Evolutionary conservation across 805 yeast species (phyloP), one percentile per base, ranked within the genome.

Genomic region (Candida suzukii): DNA sequence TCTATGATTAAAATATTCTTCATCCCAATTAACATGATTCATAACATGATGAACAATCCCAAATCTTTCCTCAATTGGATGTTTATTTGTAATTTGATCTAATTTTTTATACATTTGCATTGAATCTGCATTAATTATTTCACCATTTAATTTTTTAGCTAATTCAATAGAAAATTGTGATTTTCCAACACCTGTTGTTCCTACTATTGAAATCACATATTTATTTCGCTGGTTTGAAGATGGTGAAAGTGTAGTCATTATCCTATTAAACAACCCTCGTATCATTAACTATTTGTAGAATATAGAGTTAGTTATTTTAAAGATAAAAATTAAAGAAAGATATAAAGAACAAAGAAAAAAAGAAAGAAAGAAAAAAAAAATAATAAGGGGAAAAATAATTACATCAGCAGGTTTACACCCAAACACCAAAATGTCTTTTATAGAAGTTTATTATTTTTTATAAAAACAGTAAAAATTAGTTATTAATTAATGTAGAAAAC

Each of bases 161-260:
- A 93, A 58, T 45, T 88, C 91, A 2, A 88, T 77, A 36, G 87
- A 75, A 45, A 85, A 73, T 71, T 86, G 88, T 0, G 97, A 90
- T 56, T 91, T 91, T 0, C 99, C 99, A 12, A 88, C 97, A 0
- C 98, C 99, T 0, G 99, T 91, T 28, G 96, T 90, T 0, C 99
- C 99, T 3, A 64, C 52, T 16, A 64, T 56, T 5, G 65, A 57
- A 9, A 64, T 55, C 6, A 64, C 45, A n/a, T n/a, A n/a, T n/a
- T n/a, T n/a, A n/a, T n/a, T n/a, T n/a, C n/a, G n/a, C n/a, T n/a
- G n/a, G n/a, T n/a, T n/a, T n/a, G n/a, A n/a, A n/a, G n/a, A n/a
- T n/a, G n/a, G n/a, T n/a, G n/a, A n/a, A n/a, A n/a, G n/a, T n/a
- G n/a, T 14, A 27, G 6, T 27, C 16, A 27, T 27, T 14, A 27